Evolutionary conservation across 495 filamentous ascomycete species (phyloP), one percentile per base, ranked within the genome.

Genomic region (Lophiostoma macrostomum): DNA sequence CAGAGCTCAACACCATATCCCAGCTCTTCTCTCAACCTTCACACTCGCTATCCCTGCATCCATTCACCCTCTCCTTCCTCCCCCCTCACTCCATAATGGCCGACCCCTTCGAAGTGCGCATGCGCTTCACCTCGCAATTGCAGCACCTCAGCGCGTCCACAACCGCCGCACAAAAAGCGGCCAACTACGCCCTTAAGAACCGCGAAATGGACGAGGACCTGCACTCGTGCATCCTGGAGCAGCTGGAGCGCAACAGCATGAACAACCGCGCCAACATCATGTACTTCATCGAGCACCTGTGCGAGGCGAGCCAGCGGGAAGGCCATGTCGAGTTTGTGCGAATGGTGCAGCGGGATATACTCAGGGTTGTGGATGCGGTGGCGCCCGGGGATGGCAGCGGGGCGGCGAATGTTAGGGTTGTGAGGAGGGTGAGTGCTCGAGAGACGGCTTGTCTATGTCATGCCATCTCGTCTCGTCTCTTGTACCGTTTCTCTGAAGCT

Each of bases 261-360:
- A 99, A 99, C 72, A 95, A 83, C 38, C 77, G 91, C 36, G 94
- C 95, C 25, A 99, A 99, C 64, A 96, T 99, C 69, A 91, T 99
- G 86, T 97, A 93, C 73, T 97, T 99, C 74, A 83, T 97, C 65
- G 91, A 97, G 67, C 85, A 90, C 55, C 84, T 99, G 47, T 88
- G 91, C 70, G 91, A 96, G 64, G 80, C 89, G 75, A 85, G 88
- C 13, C 76, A 80, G 14, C 81, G 81, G 42, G 87, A 95, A 49
- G 77, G 82, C 50, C 80, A 90, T 61, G 65, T 73, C 14, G 82
- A 87, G 22, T 97, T 90, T 65, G 80, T 93, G 14, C 82, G 84
- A 42, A 95, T 96, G 90, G 90, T 99, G 69, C 87, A 95, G 65
- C 76, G 90, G 20, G 94, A 99, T 64, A 91, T 97, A 19, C 73